Evolutionary conservation across 177 flowering plant species (phyloP).

Genomic region (Tripterygium wilfordii): DNA sequence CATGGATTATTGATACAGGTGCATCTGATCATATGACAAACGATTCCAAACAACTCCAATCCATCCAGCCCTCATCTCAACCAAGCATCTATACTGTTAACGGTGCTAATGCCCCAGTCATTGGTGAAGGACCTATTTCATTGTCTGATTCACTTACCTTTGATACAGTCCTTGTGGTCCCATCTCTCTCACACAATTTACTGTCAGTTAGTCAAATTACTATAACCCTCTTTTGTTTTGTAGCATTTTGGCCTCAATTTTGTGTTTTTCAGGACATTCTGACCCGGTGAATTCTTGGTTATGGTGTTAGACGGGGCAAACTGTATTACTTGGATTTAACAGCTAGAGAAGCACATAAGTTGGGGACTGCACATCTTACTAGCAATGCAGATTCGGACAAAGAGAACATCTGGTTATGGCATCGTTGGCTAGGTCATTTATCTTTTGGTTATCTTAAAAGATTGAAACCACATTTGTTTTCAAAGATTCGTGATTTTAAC

Average conservation of each 20-base stretch:
- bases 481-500: not conserved
- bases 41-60: not conserved
- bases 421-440: not conserved
- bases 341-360: not conserved
- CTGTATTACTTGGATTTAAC: conserved; percentile 3
- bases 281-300: conserved; percentile 10
- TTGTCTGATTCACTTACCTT: conserved; percentile 1
- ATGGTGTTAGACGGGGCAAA: conserved; percentile 13
- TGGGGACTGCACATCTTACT: no score
- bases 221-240: not conserved
- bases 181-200: conserved; percentile 1
- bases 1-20: conserved; percentile 12
- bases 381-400: no score
- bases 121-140: conserved; percentile 4
- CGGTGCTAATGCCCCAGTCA: conserved; percentile 2
- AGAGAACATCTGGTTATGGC: not conserved
- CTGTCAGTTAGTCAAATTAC: conserved; percentile 6
- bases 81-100: not conserved
- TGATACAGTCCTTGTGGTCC: not conserved
- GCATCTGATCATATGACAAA: conserved; percentile 7
- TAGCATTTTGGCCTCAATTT: conserved; percentile 8
- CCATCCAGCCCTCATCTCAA: not conserved
- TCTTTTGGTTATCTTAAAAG: conserved; percentile 1
- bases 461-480: conserved; percentile 6
- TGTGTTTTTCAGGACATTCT: conserved; percentile 16